phyloP scores from a whole-genome alignment of 441 rosid species.

The Rhodomyrtus psidioides region DNA sequence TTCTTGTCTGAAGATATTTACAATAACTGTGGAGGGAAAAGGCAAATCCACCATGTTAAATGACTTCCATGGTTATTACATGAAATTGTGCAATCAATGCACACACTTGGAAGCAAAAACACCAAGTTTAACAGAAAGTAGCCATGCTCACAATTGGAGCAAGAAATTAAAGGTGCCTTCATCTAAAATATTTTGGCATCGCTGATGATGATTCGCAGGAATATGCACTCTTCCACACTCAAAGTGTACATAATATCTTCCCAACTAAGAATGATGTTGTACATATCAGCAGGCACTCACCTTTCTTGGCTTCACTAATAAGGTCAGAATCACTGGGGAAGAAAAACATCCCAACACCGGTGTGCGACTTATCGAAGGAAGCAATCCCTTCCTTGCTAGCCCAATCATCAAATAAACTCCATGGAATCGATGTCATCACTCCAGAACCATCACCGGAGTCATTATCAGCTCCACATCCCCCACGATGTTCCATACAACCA shows the following conservation, averaged over 20 bases:
- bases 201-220: background rate
- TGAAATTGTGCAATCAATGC: background rate
- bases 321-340: conserved; percentile 66
- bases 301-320: conserved; percentile 72
- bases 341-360: conserved; percentile 98
- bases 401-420: conserved; percentile 90
- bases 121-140: background rate
- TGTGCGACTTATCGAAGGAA: conserved; percentile 72
- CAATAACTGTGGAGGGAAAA: conserved; percentile 51
- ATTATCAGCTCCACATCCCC: conserved; percentile 99
- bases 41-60: background rate
- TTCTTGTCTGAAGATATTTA: conserved; percentile 79
- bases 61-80: background rate
- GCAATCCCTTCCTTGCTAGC: conserved; percentile 68
- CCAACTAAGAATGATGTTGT: background rate
- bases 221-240: background rate
- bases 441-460: conserved; percentile 99
- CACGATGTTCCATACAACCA: conserved; percentile 99
- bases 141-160: background rate
- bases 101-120: background rate
- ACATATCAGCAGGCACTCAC: conserved; percentile 24
- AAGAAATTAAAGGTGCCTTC: background rate
- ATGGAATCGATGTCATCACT: conserved; percentile 94
- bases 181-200: background rate
- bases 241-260: background rate